Conservation (phyloP, 1,284 basidiomycete genomes). For the Ceratobasidium theobromae region DNA sequence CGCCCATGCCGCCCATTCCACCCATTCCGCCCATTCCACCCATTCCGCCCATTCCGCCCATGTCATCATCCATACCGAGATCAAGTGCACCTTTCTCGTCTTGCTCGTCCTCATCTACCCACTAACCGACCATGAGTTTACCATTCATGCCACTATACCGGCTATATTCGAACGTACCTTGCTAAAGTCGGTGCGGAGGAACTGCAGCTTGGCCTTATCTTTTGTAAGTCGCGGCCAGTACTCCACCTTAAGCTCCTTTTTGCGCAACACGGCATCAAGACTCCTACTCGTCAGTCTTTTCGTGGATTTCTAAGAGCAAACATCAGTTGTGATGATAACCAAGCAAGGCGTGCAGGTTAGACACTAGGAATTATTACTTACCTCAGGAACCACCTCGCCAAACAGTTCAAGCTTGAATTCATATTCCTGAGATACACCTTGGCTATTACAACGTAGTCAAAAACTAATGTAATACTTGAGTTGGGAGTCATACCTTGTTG, state of each 20-base stretch:
- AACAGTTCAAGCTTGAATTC: conserved; percentile 74
- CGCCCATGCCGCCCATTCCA: conserved; percentile 52
- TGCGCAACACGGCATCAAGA: conserved; percentile 68
- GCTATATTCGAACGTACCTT: conserved; percentile 49
- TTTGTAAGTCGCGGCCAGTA: conserved; percentile 91
- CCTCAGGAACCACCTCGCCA: conserved; percentile 72
- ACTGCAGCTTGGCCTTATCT: conserved; percentile 75
- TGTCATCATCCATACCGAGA: conserved; percentile 44
- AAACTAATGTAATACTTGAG: conserved; percentile 45
- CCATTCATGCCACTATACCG: neutral
- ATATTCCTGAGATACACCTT: conserved; percentile 56
- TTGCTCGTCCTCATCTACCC: conserved; percentile 96
- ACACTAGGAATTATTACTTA: conserved; percentile 45
- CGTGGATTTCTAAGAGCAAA: conserved; percentile 57
- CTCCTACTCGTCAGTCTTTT: conserved; percentile 66
- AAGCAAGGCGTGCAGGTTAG: neutral
- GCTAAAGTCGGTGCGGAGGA: conserved; percentile 87
- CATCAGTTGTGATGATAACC: neutral
- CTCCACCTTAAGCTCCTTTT: conserved; percentile 73
- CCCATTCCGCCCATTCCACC: conserved; percentile 49
- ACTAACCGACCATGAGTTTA: conserved; percentile 44
- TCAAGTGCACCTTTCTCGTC: conserved; percentile 54
- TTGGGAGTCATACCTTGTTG: conserved; percentile 53
- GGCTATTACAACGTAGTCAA: neutral
- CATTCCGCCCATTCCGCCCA: conserved; percentile 50